Conservation (phyloP, 192 early-diverging fungal species). For the Rhizophagus clarus region DNA sequence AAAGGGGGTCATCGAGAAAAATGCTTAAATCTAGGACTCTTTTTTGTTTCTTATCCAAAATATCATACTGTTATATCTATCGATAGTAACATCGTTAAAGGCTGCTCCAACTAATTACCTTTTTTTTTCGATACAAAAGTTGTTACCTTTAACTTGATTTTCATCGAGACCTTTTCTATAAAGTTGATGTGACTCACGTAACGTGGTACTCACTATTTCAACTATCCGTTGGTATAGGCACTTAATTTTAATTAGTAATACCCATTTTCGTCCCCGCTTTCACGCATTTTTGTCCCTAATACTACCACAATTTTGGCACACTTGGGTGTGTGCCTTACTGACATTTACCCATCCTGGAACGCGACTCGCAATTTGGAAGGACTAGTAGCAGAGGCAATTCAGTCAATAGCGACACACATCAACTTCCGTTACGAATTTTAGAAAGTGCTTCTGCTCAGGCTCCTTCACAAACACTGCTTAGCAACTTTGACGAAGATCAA, state of each 20-base stretch:
- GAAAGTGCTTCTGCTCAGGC: conserved; percentile 27
- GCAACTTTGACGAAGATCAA: conserved; percentile 18
- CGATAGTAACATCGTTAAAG: not conserved
- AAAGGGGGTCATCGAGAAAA: not conserved
- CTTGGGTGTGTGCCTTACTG: conserved; percentile 30
- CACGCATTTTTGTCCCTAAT: not conserved
- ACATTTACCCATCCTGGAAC: conserved; percentile 37
- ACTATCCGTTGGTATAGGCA: not conserved
- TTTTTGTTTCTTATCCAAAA: not conserved
- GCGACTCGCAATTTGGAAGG: conserved; percentile 35
- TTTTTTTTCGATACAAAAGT: not conserved
- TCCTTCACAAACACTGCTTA: conserved; percentile 16
- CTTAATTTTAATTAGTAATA: not conserved
- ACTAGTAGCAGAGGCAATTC: conserved; percentile 34
- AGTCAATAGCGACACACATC: conserved; percentile 22
- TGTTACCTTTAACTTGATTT: not conserved
- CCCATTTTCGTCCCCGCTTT: not conserved
- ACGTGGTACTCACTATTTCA: not conserved
- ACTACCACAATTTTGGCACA: conserved; percentile 20
- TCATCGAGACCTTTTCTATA: not conserved
- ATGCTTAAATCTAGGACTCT: not conserved
- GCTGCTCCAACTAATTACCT: not conserved
- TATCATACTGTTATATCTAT: not conserved
- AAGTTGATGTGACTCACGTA: not conserved
- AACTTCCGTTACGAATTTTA: conserved; percentile 7